Conservation (phyloP, 805 yeast species). For the Cyberlindnera lachancei region DNA sequence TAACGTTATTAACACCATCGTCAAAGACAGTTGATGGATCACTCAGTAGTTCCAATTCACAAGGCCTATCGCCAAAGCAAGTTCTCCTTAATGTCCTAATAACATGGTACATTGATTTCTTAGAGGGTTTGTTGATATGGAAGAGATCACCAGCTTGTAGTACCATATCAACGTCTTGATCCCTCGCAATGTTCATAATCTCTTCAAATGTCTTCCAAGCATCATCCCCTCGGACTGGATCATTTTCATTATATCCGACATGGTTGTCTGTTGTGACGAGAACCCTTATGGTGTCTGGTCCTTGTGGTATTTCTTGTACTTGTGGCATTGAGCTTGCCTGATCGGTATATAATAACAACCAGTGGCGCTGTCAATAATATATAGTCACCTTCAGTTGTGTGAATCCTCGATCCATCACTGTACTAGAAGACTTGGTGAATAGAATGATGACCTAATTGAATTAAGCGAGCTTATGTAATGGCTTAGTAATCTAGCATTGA, state of each 20-base stretch:
- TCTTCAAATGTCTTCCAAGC: constrained; percentile 85
- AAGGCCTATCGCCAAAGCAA: constrained; percentile 83
- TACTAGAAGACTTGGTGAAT: too few species aligned
- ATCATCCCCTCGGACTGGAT: constrained; percentile 86
- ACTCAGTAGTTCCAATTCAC: constrained; percentile 74
- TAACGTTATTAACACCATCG: constrained; percentile 62
- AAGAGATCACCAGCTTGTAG: constrained; percentile 91
- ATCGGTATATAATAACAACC: too few species aligned
- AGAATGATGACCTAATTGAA: too few species aligned
- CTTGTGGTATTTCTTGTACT: constrained; percentile 35
- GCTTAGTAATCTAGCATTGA: too few species aligned
- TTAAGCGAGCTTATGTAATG: too few species aligned
- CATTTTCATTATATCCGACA: constrained; percentile 87
- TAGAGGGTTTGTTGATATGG: constrained; percentile 83
- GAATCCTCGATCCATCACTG: too few species aligned
- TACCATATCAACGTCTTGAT: constrained; percentile 76
- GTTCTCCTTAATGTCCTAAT: constrained; percentile 58
- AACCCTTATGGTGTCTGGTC: constrained; percentile 64
- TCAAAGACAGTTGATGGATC: constrained; percentile 64
- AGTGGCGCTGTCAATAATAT: too few species aligned
- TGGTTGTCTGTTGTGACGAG: constrained; percentile 92
- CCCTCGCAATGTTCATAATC: constrained; percentile 62
- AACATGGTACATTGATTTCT: constrained; percentile 80
- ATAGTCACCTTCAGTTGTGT: too few species aligned
- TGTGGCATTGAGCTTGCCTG: too few species aligned